Evolutionary conservation across 768 basidiomycete species (phyloP), one percentile per base, ranked within the genome.

Genomic region (Russula abietina): DNA sequence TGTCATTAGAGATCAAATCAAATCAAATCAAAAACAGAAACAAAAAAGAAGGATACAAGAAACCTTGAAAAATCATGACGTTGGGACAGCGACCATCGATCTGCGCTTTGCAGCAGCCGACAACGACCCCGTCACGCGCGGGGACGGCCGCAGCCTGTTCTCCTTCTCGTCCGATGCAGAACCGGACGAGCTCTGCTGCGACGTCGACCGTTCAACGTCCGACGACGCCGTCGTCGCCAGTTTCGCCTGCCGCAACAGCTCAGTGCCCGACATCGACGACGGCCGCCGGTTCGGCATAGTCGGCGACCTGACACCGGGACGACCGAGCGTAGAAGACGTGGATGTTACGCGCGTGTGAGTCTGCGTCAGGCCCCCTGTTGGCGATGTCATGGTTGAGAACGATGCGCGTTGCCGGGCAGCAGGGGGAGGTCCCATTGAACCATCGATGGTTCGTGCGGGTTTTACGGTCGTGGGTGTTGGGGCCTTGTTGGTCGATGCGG

Each of bases 401-500:
- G 65, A 66, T 38, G 60, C 57, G 4, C 65, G 65, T 33, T 55
- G 58, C 10, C 60, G 56, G 2, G 36, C 12, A 8, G 36, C 12
- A 8, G 63, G 56, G 6, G 66, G 65, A 2, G 65, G 58, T 2
- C 65, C 65, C 65, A 66, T 57, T 12, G 67, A 46, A 28, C 65
- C 67, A 2, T 62, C 61, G 19, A 59, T 10, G 2, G 43, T 38
- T 36, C 65, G 65, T 12, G 24, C 8, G 24, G 62, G 62, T 22
- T 64, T 64, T 22, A 64, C 39, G 14, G 61, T 57, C 43, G 61
- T 64, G 3, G 65, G 61, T 16, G 65, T 61, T 22, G 65, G 30
- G n/a, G 32, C 48, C 45, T 61, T 60, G 38, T 55, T 60, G 22
- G 39, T 55, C 3, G 52, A 17, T 4, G 59, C 33, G 4, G 33